Evolutionary conservation across 371 early-diverging fungal genomes (phyloP).

Genomic region (Syncephalis fuscata): DNA sequence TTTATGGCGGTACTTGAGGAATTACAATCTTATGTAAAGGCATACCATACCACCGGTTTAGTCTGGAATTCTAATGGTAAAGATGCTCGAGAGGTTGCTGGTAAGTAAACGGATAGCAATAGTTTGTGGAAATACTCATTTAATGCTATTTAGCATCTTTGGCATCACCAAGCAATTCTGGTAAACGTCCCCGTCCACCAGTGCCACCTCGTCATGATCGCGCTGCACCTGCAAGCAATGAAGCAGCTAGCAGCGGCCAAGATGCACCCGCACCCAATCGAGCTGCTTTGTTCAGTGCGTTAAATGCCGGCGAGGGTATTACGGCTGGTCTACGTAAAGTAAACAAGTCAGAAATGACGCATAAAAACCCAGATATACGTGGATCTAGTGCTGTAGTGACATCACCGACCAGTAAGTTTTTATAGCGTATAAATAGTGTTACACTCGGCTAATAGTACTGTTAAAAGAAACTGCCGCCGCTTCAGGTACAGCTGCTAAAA

Average conservation of each 20-base stretch:
- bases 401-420: not conserved
- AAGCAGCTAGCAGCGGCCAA: constrained; percentile 6
- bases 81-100: constrained; percentile 5
- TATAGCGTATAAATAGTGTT: too few relatives aligned
- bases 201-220: constrained; percentile 35
- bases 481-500: constrained; percentile 42
- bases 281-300: constrained; percentile 65
- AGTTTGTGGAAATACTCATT: too few relatives aligned
- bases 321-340: constrained; percentile 84
- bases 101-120: not conserved
- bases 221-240: not conserved
- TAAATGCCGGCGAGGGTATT: constrained; percentile 67
- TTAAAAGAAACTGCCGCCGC: constrained; percentile 7
- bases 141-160: constrained; percentile 18
- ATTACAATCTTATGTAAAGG: constrained; percentile 71
- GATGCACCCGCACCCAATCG: constrained; percentile 16
- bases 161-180: constrained; percentile 32
- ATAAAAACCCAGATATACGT: constrained; percentile 85
- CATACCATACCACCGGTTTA: constrained; percentile 77
- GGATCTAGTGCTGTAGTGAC: constrained; percentile 31
- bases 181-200: constrained; percentile 44
- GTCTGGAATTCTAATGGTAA: constrained; percentile 71
- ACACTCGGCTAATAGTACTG: too few relatives aligned
- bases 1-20: constrained; percentile 50
- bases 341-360: constrained; percentile 88